These are phyloP conservation scores for Ceratocystis variospora DNA, from an alignment of 2,329 filamentous ascomycete genomes.

Conservation along the genomic window DNA sequence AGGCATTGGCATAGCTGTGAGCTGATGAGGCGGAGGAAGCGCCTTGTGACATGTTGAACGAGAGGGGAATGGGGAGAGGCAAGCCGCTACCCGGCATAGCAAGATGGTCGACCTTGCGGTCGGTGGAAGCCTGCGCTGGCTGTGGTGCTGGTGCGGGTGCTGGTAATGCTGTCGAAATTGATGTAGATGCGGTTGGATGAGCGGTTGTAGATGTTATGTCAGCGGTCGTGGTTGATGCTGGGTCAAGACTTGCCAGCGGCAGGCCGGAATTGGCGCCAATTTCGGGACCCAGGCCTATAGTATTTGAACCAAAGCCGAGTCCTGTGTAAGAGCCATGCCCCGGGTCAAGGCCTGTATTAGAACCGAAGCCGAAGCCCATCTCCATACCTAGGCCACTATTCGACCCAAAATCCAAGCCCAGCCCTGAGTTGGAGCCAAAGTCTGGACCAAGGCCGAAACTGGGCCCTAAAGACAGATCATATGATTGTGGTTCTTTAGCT, in stretches of 20 bases:
- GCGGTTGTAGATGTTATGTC: neutral
- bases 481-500: neutral
- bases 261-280: neutral
- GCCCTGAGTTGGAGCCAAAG: slow-evolving; percentile 6
- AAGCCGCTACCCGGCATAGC: slow-evolving; percentile 17
- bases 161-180: neutral
- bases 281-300: neutral
- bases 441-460: slow-evolving; percentile 4
- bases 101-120: slow-evolving; percentile 16
- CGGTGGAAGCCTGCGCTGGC: neutral
- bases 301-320: neutral
- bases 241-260: neutral
- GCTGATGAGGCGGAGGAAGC: slow-evolving; percentile 10
- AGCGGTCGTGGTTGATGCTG: neutral
- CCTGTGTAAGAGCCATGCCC: slow-evolving; percentile 9
- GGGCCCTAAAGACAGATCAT: neutral
- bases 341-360: neutral
- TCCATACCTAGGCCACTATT: slow-evolving; percentile 11
- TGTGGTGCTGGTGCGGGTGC: neutral
- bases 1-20: neutral
- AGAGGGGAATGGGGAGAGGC: slow-evolving; percentile 6
- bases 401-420: slow-evolving; percentile 10
- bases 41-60: neutral
- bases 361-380: neutral
- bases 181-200: neutral